phyloP scores from a whole-genome alignment of 2,329 filamentous ascomycete genomes.

The Beauveria medogensis region DNA sequence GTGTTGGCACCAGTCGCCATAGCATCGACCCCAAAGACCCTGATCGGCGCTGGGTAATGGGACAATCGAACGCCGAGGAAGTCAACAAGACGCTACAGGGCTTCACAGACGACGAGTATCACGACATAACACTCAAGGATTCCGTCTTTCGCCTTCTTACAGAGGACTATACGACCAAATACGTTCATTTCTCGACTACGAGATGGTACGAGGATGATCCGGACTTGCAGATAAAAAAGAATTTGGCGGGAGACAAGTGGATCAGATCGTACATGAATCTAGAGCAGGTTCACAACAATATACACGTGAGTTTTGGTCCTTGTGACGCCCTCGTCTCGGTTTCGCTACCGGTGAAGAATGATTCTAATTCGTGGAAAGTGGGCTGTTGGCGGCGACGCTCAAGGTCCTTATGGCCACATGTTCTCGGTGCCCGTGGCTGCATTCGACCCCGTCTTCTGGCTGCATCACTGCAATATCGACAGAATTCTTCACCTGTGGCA shows the following conservation, averaged over 20 bases:
- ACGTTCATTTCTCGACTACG: slow-evolving; percentile 13
- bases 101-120: neutral
- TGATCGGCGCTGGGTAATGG: neutral
- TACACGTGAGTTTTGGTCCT: neutral
- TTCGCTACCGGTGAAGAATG: no score
- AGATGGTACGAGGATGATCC: neutral
- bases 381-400: neutral
- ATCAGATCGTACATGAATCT: neutral
- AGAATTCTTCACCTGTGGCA: neutral
- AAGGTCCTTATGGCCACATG: slow-evolving; percentile 41
- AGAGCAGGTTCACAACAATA: neutral
- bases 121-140: slow-evolving; percentile 10
- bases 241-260: neutral
- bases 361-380: neutral
- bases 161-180: slow-evolving; percentile 18
- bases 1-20: neutral
- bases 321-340: no score
- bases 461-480: slow-evolving; percentile 41
- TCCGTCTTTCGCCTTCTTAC: slow-evolving; percentile 19
- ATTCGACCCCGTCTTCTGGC: slow-evolving; percentile 57
- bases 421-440: slow-evolving; percentile 45
- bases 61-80: neutral
- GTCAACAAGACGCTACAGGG: neutral
- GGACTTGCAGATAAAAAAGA: neutral
- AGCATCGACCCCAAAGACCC: neutral